phyloP scores from a whole-genome alignment of 1,284 basidiomycete genomes.

The Termitomyces sp. region DNA sequence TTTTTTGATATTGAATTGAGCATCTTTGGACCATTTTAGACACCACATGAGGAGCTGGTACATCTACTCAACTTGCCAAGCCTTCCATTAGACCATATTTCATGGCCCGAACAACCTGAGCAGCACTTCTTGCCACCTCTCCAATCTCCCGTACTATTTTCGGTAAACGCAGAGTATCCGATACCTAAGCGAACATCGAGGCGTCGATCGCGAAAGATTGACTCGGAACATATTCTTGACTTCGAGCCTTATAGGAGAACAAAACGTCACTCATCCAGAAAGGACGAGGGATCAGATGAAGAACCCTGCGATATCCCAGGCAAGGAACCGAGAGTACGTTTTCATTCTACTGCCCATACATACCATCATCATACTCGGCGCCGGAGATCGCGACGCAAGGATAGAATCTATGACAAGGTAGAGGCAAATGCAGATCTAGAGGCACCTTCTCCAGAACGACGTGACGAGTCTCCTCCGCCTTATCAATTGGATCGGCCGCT shows the following conservation, averaged over 20 bases:
- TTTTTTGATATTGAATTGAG: not conserved
- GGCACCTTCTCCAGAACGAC: not conserved
- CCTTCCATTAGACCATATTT: not conserved
- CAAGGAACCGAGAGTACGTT: not conserved
- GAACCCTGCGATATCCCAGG: not conserved
- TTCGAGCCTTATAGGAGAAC: not conserved
- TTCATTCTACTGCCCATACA: not conserved
- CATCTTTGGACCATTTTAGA: not conserved
- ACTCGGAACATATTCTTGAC: not conserved
- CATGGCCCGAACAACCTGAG: not conserved
- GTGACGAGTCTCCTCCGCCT: not conserved
- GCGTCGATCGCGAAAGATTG: not conserved
- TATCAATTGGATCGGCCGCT: not conserved
- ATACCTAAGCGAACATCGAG: not conserved
- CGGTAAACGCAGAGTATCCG: not conserved
- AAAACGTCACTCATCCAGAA: not conserved
- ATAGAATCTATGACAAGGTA: not conserved
- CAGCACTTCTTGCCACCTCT: not conserved
- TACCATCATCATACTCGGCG: not conserved
- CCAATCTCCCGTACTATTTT: not conserved
- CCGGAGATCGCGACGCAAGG: not conserved
- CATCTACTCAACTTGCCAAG: not conserved
- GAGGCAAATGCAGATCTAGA: not conserved
- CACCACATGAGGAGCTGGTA: not conserved
- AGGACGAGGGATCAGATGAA: not conserved